These are phyloP conservation scores for Didymella pinodella DNA, from an alignment of 2,329 filamentous ascomycete species.

Conservation along the genomic window DNA sequence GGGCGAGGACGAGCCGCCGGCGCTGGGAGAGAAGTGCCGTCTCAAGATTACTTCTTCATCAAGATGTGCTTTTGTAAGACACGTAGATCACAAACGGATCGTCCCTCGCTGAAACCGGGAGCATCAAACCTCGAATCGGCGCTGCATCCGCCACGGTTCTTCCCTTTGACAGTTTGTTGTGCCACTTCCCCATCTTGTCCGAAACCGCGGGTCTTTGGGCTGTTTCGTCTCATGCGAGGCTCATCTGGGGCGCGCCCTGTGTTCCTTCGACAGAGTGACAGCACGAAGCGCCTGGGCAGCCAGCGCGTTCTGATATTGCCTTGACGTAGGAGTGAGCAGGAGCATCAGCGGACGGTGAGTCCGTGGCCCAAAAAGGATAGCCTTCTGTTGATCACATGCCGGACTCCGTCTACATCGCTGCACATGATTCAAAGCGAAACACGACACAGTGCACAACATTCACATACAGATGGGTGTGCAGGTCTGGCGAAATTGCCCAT, in stretches of 20 bases:
- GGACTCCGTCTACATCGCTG: conserved; percentile 1
- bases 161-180: conserved; percentile 10
- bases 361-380: not conserved
- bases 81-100: conserved; percentile 11
- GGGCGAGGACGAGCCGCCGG: not conserved
- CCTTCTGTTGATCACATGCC: not conserved
- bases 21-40: not conserved
- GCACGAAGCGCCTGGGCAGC: conserved; percentile 8
- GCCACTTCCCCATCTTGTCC: conserved; percentile 17
- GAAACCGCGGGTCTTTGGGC: conserved; percentile 9
- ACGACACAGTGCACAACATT: not conserved
- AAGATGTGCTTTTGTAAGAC: not conserved
- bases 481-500: conserved; percentile 1
- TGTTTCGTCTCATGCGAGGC: conserved; percentile 22
- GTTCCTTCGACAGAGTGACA: conserved; percentile 7
- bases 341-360: conserved; percentile 1
- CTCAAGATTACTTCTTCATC: conserved; percentile 3
- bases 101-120: conserved; percentile 17
- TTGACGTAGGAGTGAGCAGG: conserved; percentile 7
- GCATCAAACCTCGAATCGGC: conserved; percentile 13
- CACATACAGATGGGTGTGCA: not conserved
- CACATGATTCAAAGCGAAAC: not conserved
- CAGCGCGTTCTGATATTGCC: conserved; percentile 7
- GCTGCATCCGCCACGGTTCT: conserved; percentile 8
- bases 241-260: conserved; percentile 7